Conservation (phyloP, 306 rosid species). For the Potentilla sterilis region DNA sequence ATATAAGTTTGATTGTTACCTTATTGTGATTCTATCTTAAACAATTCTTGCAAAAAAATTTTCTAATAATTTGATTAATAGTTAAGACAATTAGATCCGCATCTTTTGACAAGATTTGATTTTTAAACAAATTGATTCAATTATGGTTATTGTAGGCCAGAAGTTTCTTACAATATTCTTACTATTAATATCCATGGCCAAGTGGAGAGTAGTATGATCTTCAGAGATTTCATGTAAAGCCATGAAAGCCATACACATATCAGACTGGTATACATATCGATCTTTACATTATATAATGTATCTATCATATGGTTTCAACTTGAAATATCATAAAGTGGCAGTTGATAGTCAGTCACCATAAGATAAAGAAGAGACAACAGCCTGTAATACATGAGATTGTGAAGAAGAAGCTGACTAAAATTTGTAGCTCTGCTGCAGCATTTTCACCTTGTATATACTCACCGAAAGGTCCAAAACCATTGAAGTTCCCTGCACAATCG, state of each 20-base stretch:
- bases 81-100: neutral
- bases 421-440: constrained; percentile 27
- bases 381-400: constrained; percentile 10
- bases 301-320: neutral
- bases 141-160: neutral
- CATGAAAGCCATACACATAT: neutral
- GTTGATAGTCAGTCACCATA: neutral
- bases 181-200: neutral
- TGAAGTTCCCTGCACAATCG: constrained; percentile 49
- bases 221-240: neutral
- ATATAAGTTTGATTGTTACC: neutral
- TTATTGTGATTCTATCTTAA: neutral
- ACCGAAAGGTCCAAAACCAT: constrained; percentile 37
- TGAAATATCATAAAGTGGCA: neutral
- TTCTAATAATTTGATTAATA: neutral
- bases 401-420: constrained; percentile 18
- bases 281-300: neutral
- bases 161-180: neutral
- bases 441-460: constrained; percentile 42
- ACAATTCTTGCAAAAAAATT: neutral
- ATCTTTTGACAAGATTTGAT: neutral
- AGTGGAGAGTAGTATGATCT: neutral
- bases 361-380: constrained; percentile 9
- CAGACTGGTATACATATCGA: neutral
- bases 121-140: neutral